A percentile compares a stretch with the other conserved stretches of the same genome.
phyloP scores from a whole-genome alignment of 768 basidiomycete species.

The Artomyces pyxidatus region DNA sequence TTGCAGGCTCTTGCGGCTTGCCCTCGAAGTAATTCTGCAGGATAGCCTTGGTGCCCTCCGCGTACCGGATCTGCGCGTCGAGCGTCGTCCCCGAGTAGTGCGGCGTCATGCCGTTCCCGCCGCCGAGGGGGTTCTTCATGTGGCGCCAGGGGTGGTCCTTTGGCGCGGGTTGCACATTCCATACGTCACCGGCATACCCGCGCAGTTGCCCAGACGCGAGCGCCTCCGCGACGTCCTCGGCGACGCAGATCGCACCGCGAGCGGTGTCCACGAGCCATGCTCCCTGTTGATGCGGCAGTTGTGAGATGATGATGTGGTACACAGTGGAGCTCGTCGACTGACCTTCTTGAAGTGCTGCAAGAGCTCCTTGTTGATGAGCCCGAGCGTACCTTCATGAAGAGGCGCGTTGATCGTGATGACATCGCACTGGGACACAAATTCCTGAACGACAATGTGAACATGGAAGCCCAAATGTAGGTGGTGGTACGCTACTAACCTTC shows the following conservation, averaged over 20 bases:
- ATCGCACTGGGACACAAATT: slow-evolving; percentile 18
- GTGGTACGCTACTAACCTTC: slow-evolving; percentile 15
- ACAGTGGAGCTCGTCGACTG: slow-evolving; percentile 2
- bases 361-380: slow-evolving; percentile 33
- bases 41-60: slow-evolving; percentile 27
- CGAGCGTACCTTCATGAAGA: slow-evolving; percentile 32
- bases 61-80: slow-evolving; percentile 39
- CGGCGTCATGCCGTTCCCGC: slow-evolving; percentile 35
- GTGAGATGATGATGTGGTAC: not conserved
- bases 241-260: slow-evolving; percentile 34
- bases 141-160: slow-evolving; percentile 35
- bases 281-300: not conserved
- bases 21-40: slow-evolving; percentile 21
- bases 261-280: slow-evolving; percentile 40
- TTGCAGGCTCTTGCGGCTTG: slow-evolving; percentile 29
- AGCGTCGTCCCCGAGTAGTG: slow-evolving; percentile 32
- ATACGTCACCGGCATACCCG: slow-evolving; percentile 26
- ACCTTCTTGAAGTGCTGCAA: slow-evolving; percentile 34
- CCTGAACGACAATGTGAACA: not conserved
- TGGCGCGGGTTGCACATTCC: slow-evolving; percentile 32
- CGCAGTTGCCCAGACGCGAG: slow-evolving; percentile 31
- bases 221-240: slow-evolving; percentile 31
- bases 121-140: slow-evolving; percentile 28
- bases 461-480: too few relatives aligned
- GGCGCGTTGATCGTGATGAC: slow-evolving; percentile 22